These are phyloP conservation scores for Hypoxylon cercidicola DNA, from an alignment of 495 filamentous ascomycete species.

Conservation along the genomic window DNA sequence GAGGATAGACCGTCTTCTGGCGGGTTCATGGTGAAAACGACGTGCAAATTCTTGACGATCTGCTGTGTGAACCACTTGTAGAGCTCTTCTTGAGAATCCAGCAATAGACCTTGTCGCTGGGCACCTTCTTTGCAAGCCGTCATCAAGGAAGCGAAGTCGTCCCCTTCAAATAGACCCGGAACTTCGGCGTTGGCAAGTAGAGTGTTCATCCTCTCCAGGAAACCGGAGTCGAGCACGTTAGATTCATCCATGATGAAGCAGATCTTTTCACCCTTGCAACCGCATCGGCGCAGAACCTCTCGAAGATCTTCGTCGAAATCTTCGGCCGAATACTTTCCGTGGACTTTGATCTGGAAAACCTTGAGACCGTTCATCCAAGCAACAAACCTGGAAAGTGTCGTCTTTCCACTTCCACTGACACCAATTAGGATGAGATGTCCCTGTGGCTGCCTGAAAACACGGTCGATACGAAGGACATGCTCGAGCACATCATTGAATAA, in stretches of 20 bases:
- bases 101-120: conserved; percentile 90
- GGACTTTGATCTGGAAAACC: conserved; percentile 99
- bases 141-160: conserved; percentile 96
- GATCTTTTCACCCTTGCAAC: conserved; percentile 98
- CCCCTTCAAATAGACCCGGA: conserved; percentile 96
- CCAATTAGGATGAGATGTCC: conserved; percentile 98
- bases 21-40: conserved; percentile 99
- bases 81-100: conserved; percentile 97
- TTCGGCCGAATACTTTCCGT: conserved; percentile 97
- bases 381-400: conserved; percentile 95
- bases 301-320: conserved; percentile 98
- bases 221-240: conserved; percentile 97
- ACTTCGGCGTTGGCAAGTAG: conserved; percentile 98
- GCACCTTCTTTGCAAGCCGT: conserved; percentile 98
- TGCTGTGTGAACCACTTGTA: conserved; percentile 99
- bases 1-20: conserved; percentile 93
- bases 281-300: conserved; percentile 90
- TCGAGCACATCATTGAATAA: conserved; percentile 98
- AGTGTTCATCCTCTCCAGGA: conserved; percentile 99
- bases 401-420: conserved; percentile 98
- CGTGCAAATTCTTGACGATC: conserved; percentile 98
- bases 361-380: conserved; percentile 99
- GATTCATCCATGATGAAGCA: conserved; percentile 99
- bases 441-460: conserved; percentile 97
- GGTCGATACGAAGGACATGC: conserved; percentile 96